These are phyloP conservation scores for Trypanosoma lewisi DNA, from an alignment of 208 protist species.

Conservation along the genomic window DNA sequence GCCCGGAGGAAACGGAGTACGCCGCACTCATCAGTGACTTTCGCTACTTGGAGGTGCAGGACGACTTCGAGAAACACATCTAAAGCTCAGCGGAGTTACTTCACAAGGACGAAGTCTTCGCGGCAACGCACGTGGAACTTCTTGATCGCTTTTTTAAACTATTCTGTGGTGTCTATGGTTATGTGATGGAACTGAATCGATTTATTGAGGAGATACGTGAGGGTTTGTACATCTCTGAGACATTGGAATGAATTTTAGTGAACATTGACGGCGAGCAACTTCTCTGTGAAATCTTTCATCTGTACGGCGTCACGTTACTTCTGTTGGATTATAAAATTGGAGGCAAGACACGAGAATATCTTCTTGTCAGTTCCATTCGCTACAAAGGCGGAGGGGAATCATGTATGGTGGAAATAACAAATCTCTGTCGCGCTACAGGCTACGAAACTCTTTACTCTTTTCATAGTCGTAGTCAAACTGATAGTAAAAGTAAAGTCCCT, in stretches of 20 bases:
- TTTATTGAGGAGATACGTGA: conserved; percentile 92
- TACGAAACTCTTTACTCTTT: conserved; percentile 36
- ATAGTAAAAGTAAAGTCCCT: no score
- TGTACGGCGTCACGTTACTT: conserved; percentile 97
- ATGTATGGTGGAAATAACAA: conserved; percentile 94
- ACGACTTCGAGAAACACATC: conserved; percentile 82
- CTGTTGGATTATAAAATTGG: conserved; percentile 93
- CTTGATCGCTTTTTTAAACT: conserved; percentile 95
- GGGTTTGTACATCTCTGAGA: conserved; percentile 88
- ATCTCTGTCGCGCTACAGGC: conserved; percentile 92
- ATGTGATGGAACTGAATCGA: conserved; percentile 90
- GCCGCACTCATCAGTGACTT: conserved; percentile 93
- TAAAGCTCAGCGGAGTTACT: conserved; percentile 49
- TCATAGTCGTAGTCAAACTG: no score
- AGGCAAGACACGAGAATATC: conserved; percentile 92
- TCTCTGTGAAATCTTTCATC: conserved; percentile 88
- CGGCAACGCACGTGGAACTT: conserved; percentile 93
- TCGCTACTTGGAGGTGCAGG: conserved; percentile 82
- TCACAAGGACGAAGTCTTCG: conserved; percentile 75
- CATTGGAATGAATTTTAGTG: conserved; percentile 90
- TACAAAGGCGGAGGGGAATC: conserved; percentile 91
- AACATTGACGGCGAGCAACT: conserved; percentile 96
- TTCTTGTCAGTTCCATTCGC: conserved; percentile 97
- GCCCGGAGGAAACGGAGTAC: conserved; percentile 62
- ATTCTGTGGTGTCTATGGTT: conserved; percentile 96